Conservation (phyloP, 2,329 filamentous ascomycete genomes). For the Penicillium vulpinum region DNA sequence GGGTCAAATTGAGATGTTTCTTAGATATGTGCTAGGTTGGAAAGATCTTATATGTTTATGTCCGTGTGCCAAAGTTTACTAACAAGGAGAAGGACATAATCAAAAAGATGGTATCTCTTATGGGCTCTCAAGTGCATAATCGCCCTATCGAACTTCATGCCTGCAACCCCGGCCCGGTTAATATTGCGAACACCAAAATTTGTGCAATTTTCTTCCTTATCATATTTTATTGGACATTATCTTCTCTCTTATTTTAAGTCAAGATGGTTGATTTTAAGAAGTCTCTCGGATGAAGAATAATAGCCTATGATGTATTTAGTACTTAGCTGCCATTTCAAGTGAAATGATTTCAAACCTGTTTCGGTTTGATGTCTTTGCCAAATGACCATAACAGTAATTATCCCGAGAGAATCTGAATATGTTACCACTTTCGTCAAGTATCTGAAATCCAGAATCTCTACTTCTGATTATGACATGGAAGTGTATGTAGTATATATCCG, state of each 20-base stretch:
- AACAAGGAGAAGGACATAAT: background rate
- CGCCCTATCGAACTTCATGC: background rate
- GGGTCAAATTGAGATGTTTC: background rate
- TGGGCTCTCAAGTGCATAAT: background rate
- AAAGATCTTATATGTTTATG: background rate
- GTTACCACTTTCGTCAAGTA: no score
- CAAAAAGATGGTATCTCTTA: background rate
- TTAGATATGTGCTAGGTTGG: background rate
- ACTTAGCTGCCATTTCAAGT: no score
- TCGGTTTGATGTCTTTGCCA: no score
- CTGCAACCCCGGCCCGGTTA: background rate
- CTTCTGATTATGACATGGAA: background rate
- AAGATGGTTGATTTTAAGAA: no score
- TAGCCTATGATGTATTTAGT: no score
- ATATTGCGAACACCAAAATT: background rate
- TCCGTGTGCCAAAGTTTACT: no score
- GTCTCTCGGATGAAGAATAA: no score
- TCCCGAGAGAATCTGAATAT: no score
- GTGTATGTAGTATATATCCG: background rate
- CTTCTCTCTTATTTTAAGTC: background rate
- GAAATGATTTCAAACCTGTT: no score
- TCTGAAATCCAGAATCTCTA: no score
- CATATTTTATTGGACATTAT: no score
- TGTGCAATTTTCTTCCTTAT: background rate
- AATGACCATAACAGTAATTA: no score